Evolutionary conservation across 2,329 filamentous ascomycete species (phyloP), one percentile per base, ranked within the genome.

Genomic region (Epichloe sp.): DNA sequence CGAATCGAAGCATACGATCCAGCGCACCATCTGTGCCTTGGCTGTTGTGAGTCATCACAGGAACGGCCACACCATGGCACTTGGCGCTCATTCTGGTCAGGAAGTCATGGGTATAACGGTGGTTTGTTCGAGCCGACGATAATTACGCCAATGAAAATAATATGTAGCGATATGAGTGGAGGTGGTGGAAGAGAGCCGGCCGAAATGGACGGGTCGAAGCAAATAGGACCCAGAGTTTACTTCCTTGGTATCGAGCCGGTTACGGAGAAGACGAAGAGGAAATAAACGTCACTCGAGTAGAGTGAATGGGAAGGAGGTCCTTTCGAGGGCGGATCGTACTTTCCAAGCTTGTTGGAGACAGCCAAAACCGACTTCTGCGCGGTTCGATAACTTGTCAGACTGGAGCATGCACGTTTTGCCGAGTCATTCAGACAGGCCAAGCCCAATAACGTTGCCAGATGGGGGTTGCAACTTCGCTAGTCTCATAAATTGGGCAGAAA

Each of bases 11-110:
- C 52, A 66, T 62, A 36, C 65, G 69, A 53, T 74, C 71, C 17
- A 69, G 56, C 35, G 69, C 60, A 42, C 73, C 72, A 56, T 75
- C 70, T 26, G 63, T 60, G 48, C 67, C 64, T 52, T 71, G 66
- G 55, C 72, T 62, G 65, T 77, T 62, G 65, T 72, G 65, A 59
- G 71, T 61, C 56, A 77, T 62, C 60, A 78, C 77, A 12, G 76
- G 52, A 48, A 58, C 51, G 56, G 60, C 50, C 40, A 35, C 52
- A 52, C 48, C 40, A 44, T 52, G 52, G 50, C 52, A 42, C 37
- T 42, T 48, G 44, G 43, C 50, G 57, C 56, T 65, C 66, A 68
- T 69, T 65, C 52, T 55, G 55, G 52, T 50, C 46, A 44, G 37
- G 48, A 44, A 55, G 31, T 56, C 63, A 65, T 61, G 52, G 49